Evolutionary conservation across 805 yeast species (phyloP), one percentile per base, ranked within the genome.

Genomic region (Nakazawaea ernobii): DNA sequence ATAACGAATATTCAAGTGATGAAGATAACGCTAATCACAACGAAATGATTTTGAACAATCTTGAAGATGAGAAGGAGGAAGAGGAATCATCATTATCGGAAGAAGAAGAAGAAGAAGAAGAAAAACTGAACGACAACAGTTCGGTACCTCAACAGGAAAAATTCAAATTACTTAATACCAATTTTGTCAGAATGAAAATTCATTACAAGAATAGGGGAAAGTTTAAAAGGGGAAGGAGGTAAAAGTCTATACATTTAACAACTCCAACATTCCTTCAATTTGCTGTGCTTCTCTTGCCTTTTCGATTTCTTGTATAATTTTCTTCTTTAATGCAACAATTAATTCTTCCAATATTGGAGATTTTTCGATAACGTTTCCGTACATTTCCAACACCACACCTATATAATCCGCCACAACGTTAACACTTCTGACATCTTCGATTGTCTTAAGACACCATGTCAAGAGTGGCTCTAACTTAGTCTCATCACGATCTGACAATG

Each of bases 211-310:
- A 58, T 35, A 38, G 45, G 28, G 51, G 55, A 10, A 54, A 58
- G 32, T 52, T 53, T 4, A 60, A 58, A 43, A 43, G 45, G 32
- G 54, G 61, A 43, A 49, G 63, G 42, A 17, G 59, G 38, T 49
- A 47, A 45, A 13, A 9, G 29, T 39, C 46, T 67, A 75, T 51
- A 67, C 76, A 43, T 90, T 83, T 57, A 92, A 72, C 55, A 94
- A 66, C 65, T 89, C 95, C 57, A 94, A 70, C 97, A 94, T 94
- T 46, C 99, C 99, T 58, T 86, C 89, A 39, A 94, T 80, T 61
- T 81, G 84, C 62, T 84, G 86, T 6, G 97, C 95, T 61, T 91
- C 97, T 60, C 80, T 79, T 39, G 96, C 86, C 59, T 85, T 82
- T 48, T 74, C 76, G 24, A 90, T 79, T 66, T 92, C 97, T 32